Percentiles rank a stretch among this genome's conserved stretches.
phyloP scores from a whole-genome alignment of 2,329 filamentous ascomycete genomes.

The Aurifilum marmelostoma region DNA sequence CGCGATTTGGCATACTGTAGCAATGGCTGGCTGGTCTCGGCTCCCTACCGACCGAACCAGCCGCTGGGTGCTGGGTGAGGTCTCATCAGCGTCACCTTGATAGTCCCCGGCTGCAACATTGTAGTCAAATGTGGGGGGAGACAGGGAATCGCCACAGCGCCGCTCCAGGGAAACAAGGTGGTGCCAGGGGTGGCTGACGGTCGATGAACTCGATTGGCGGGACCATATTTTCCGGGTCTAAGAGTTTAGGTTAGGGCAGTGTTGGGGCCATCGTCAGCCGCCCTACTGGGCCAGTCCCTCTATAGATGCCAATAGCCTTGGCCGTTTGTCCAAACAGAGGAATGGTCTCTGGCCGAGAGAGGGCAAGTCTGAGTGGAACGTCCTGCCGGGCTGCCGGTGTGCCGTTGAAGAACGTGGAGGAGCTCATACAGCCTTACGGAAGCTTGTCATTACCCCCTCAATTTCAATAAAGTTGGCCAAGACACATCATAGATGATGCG shows the following conservation, averaged over 20 bases:
- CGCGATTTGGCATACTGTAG: neutral
- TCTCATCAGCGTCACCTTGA: neutral
- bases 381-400: neutral
- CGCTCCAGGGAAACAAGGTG: neutral
- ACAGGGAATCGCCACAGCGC: neutral
- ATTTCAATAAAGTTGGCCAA: neutral
- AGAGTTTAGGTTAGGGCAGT: neutral
- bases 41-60: neutral
- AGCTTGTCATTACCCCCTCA: neutral
- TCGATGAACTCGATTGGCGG: neutral
- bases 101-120: neutral
- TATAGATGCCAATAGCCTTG: neutral
- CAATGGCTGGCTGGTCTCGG: neutral
- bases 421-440: neutral
- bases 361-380: neutral
- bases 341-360: neutral
- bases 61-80: neutral
- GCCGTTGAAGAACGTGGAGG: neutral
- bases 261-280: neutral
- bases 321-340: neutral
- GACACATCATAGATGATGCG: no score
- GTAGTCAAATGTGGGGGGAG: slow-evolving; percentile 5
- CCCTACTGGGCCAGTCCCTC: neutral
- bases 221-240: slow-evolving; percentile 2
- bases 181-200: neutral